A percentile compares a stretch with the other conserved stretches of the same genome.
Evolutionary conservation across 768 basidiomycete genomes (phyloP).

Genomic region (Ramaria rubella): DNA sequence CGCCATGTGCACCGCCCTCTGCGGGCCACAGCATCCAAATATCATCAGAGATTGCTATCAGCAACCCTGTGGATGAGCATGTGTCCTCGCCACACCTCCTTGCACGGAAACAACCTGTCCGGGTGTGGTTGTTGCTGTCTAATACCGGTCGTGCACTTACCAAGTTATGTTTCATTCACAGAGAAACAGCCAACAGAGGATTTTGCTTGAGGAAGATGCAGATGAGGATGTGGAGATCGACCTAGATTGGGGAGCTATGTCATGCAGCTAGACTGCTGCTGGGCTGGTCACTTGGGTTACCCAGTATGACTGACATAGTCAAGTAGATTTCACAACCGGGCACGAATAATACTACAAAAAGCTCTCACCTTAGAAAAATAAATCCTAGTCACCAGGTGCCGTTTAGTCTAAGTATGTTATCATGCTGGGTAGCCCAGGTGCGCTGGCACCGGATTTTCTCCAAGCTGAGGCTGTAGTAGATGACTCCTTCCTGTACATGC

Average conservation of each 20-base stretch:
- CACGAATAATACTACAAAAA: no score
- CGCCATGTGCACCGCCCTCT: background rate
- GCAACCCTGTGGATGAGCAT: background rate
- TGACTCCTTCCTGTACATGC: no score
- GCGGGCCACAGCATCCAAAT: background rate
- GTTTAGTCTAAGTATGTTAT: no score
- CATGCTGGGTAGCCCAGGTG: no score
- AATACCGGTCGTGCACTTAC: background rate
- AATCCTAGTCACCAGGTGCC: no score
- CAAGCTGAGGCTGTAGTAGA: background rate
- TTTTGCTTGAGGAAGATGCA: background rate
- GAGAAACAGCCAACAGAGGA: background rate
- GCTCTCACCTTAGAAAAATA: no score
- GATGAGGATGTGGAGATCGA: constrained; percentile 7
- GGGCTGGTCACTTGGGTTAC: no score
- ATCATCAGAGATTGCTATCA: background rate
- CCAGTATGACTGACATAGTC: no score
- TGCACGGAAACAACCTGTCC: background rate
- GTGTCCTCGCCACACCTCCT: background rate
- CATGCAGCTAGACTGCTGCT: no score
- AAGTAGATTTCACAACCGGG: no score
- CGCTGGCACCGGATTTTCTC: background rate
- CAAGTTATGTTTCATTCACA: background rate
- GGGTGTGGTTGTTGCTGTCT: background rate
- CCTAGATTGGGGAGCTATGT: constrained; percentile 7